Evolutionary conservation across 164 flowering plant genomes (phyloP).

Genomic region (Cinnamomum chago): DNA sequence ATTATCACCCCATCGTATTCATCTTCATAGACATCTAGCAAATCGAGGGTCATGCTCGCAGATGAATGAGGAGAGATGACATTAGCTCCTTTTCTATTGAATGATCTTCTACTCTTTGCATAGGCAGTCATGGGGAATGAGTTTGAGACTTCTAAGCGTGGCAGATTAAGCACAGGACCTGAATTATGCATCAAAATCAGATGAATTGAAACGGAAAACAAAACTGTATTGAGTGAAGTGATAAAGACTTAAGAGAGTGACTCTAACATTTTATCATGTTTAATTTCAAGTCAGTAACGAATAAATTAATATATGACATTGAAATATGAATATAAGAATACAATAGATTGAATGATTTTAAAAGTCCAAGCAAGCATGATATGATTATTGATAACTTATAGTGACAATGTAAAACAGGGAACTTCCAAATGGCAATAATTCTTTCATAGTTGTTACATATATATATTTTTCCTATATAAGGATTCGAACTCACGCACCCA

Average conservation of each 20-base stretch:
- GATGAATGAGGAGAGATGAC: constrained; percentile 35
- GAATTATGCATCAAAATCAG: not conserved
- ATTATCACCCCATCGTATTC: constrained; percentile 52
- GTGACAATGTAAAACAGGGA: too few species aligned
- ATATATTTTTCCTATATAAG: too few species aligned
- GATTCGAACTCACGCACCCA: too few species aligned
- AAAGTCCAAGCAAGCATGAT: too few species aligned
- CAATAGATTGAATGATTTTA: too few species aligned
- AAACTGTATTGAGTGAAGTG: not conserved
- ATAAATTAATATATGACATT: too few species aligned
- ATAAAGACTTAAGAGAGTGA: not conserved
- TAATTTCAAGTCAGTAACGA: too few species aligned
- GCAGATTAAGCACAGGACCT: not conserved
- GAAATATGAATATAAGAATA: too few species aligned
- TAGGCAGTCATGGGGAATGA: not conserved
- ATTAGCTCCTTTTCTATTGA: constrained; percentile 16
- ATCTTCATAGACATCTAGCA: constrained; percentile 50
- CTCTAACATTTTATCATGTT: not conserved
- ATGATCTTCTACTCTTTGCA: constrained; percentile 1
- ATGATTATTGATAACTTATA: too few species aligned
- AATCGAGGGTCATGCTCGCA: constrained; percentile 19
- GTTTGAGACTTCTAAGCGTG: not conserved
- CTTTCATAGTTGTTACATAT: too few species aligned
- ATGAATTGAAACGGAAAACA: not conserved
- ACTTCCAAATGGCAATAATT: too few species aligned